A percentile compares a stretch with the other conserved stretches of the same genome.
These are phyloP conservation scores for Acanthamoeba healyi DNA, from an alignment of 208 protist genomes.

Conservation along the genomic window DNA sequence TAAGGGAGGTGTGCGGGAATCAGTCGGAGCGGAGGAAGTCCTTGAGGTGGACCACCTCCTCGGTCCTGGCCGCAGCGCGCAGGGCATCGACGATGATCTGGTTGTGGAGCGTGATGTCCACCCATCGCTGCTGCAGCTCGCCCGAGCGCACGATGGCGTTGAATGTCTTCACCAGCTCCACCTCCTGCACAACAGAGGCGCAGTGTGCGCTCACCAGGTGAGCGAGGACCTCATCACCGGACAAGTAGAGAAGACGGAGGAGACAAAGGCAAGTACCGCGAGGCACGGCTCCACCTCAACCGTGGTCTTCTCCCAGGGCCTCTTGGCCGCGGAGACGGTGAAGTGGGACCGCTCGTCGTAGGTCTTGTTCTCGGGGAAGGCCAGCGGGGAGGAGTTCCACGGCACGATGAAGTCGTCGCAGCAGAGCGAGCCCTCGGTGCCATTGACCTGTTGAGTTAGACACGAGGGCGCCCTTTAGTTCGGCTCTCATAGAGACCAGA, in stretches of 20 bases:
- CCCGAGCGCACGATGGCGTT: conserved; percentile 16
- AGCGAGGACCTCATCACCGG: too few species aligned
- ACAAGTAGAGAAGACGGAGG: too few species aligned
- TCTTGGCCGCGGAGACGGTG: not conserved
- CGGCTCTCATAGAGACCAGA: too few species aligned
- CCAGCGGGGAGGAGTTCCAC: not conserved
- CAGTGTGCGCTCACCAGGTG: too few species aligned
- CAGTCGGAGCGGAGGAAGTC: not conserved
- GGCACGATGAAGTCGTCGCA: conserved; percentile 23
- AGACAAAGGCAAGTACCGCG: too few species aligned
- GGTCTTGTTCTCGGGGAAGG: conserved; percentile 14
- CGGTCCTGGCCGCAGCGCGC: not conserved
- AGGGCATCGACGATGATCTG: conserved; percentile 34
- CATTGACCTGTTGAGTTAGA: conserved; percentile 46
- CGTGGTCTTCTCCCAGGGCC: not conserved
- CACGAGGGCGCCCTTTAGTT: too few species aligned
- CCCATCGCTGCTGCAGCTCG: conserved; percentile 21
- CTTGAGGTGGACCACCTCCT: not conserved
- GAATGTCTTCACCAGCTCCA: conserved; percentile 46
- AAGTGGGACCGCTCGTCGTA: conserved; percentile 16
- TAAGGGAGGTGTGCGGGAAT: too few species aligned
- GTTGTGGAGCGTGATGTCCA: conserved; percentile 34
- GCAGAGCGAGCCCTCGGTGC: not conserved
- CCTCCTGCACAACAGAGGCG: not conserved
- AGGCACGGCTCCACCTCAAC: conserved; percentile 44